Percentiles rank a stretch among this genome's conserved stretches.
Evolutionary conservation across 129 eudicot genomes (phyloP).

Genomic region (Centaurea solstitialis): DNA sequence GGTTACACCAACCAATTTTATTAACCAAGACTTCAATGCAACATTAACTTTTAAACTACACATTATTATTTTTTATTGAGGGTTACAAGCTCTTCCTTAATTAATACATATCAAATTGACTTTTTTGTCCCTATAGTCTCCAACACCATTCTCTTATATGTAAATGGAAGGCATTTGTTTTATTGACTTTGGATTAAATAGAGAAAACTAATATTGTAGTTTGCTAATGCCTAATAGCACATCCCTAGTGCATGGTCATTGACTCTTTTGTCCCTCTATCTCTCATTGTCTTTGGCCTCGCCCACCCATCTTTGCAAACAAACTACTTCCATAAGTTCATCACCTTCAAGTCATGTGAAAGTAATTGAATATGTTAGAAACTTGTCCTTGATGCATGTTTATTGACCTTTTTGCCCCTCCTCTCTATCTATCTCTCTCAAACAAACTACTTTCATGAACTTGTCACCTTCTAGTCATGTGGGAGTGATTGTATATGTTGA

Average conservation of each 20-base stretch:
- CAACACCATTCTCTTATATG: background rate
- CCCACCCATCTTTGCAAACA: background rate
- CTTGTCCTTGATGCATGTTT: background rate
- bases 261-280: background rate
- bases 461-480: background rate
- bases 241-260: conserved; percentile 9
- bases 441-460: background rate
- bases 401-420: background rate
- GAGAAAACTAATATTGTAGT: background rate
- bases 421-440: background rate
- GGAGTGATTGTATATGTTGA: background rate
- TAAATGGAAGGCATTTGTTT: no score
- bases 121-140: background rate
- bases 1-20: conserved; percentile 21
- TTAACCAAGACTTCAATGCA: background rate
- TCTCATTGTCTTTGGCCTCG: background rate
- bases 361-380: background rate
- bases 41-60: background rate
- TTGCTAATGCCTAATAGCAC: background rate
- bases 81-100: background rate
- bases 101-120: background rate
- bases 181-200: background rate
- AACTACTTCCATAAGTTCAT: background rate
- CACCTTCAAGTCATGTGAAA: background rate
- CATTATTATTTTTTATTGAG: background rate